Evolutionary conservation across 2,329 filamentous ascomycete species (phyloP), one percentile per base, ranked within the genome.

Genomic region (Chaetomiaceae sp.): DNA sequence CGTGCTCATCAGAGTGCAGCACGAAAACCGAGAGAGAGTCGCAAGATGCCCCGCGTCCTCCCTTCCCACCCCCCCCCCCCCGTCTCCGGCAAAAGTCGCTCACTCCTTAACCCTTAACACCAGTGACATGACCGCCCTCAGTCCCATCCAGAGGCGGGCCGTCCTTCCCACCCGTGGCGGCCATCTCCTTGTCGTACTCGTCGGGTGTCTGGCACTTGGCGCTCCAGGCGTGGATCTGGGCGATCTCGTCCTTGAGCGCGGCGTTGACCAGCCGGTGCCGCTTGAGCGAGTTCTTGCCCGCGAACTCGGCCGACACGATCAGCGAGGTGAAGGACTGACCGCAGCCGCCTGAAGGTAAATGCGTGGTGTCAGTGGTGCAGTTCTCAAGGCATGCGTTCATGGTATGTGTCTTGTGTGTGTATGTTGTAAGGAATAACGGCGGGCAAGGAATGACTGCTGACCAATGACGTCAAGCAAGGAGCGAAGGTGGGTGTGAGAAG

Each of bases 181-280:
- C 66, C 57, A 62, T 65, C 66, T 84, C 78, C 26, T 45, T 50
- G 3, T 24, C 79, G 81, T 86, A 95, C 71, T 96, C 88, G 60
- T 89, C 87, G 0, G 88, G 87, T 8, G 90, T 96, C 70, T 89
- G 86, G 65, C 90, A 95, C 69, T 89, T 94, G 22, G 89, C 88
- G 46, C 88, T 94, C 90, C 90, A 96, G 32, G 90, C 90, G 71
- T 96, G 90, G 58, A 96, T 95, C 54, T 78, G 79, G 14, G 87
- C 86, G 64, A 96, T 95, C 69, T 96, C 89, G 38, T 83, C 78
- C 70, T 89, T 91, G 58, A 96, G 73, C 5, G 82, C 81, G 14
- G 76, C 76, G 68, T 96, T 95, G 58, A 95, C 89, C 52, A 94
- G 75, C 35, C 90, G 82, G 68, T 95, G 88, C 47, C 90, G 79